These are phyloP conservation scores for Fusarium vanettenii DNA, from an alignment of 2,329 filamentous ascomycete species.

Conservation along the genomic window DNA sequence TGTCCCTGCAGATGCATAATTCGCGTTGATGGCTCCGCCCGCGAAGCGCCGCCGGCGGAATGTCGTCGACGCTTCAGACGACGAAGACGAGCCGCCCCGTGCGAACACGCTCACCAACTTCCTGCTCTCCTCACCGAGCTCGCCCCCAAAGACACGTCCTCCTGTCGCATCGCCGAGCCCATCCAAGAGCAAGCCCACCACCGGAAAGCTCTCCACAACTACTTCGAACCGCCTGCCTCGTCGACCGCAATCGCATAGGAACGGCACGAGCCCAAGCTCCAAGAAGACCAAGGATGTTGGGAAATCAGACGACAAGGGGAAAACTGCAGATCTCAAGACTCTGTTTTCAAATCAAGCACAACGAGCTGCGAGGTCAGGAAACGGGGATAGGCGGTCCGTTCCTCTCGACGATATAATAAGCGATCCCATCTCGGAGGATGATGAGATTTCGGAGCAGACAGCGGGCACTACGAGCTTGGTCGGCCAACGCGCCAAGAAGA, in stretches of 20 bases:
- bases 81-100: conserved; percentile 59
- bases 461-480: conserved; percentile 65
- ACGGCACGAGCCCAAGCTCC: conserved; percentile 47
- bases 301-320: conserved; percentile 62
- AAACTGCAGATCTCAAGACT: conserved; percentile 66
- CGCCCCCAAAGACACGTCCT: conserved; percentile 48
- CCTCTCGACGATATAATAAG: conserved; percentile 62
- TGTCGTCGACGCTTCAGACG: conserved; percentile 61
- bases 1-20: conserved; percentile 42
- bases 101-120: conserved; percentile 65
- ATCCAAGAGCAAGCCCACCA: conserved; percentile 45
- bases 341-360: conserved; percentile 73
- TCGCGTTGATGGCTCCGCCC: conserved; percentile 65
- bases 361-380: conserved; percentile 52
- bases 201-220: conserved; percentile 35
- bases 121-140: conserved; percentile 63
- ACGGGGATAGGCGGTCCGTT: conserved; percentile 43
- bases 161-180: conserved; percentile 56
- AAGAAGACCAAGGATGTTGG: conserved; percentile 54
- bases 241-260: conserved; percentile 44
- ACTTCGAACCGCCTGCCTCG: conserved; percentile 37
- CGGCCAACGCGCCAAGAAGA: conserved; percentile 66
- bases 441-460: conserved; percentile 64
- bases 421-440: conserved; percentile 71
- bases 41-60: conserved; percentile 70